These are phyloP conservation scores for Poa pratensis DNA, from an alignment of 176 grass and related monocot species.

Conservation along the genomic window DNA sequence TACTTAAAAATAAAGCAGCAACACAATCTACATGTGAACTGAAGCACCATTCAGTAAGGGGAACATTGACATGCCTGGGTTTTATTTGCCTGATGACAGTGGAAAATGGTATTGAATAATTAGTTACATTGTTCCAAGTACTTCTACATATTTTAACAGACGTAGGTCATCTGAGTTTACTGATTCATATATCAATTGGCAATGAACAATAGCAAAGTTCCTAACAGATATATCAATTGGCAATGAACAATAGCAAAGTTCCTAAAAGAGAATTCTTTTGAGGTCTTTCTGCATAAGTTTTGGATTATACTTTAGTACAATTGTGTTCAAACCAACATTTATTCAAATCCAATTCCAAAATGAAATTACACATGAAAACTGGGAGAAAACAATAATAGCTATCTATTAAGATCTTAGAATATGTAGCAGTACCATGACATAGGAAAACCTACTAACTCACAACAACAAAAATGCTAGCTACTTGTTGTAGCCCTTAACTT, in stretches of 20 bases:
- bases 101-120: not conserved
- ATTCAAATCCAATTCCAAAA: not conserved
- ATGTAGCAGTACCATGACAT: not conserved
- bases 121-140: conserved; percentile 15
- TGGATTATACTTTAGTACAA: not conserved
- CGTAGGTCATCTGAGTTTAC: not conserved
- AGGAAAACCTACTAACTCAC: not conserved
- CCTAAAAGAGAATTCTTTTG: not conserved
- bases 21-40: not conserved
- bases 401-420: not conserved
- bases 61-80: not conserved
- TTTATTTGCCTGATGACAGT: not conserved
- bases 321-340: not conserved
- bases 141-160: not conserved
- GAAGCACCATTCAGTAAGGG: not conserved
- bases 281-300: not conserved
- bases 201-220: not conserved
- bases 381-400: not conserved
- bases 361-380: not conserved
- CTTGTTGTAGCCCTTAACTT: not conserved
- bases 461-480: not conserved
- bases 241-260: not conserved
- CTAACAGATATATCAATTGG: not conserved
- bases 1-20: conserved; percentile 7
- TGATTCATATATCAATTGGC: not conserved